These are phyloP conservation scores for Lasiodiplodia citricola DNA, from an alignment of 2,329 filamentous ascomycete species.

Conservation along the genomic window DNA sequence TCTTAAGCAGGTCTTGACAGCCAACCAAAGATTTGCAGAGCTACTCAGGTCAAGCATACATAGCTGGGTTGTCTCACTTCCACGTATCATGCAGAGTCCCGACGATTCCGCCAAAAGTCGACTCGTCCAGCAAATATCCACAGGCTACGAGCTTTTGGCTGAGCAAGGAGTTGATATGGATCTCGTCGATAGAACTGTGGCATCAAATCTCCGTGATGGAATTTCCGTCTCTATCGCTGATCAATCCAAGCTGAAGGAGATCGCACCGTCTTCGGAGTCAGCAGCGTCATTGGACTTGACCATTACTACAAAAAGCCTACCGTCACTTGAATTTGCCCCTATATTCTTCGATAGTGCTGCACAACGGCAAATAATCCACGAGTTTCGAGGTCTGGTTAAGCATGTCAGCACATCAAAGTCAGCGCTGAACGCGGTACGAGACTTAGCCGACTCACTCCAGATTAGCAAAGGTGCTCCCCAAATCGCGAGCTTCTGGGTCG, in stretches of 20 bases:
- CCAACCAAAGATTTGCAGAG: constrained; percentile 67
- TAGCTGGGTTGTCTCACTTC: constrained; percentile 80
- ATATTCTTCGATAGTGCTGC: constrained; percentile 65
- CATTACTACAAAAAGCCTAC: neutral
- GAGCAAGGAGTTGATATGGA: constrained; percentile 68
- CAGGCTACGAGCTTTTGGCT: constrained; percentile 70
- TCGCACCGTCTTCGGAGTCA: neutral
- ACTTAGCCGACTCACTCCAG: constrained; percentile 68
- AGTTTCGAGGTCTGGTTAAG: constrained; percentile 65
- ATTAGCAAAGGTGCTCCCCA: constrained; percentile 63
- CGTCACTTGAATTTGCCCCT: constrained; percentile 58
- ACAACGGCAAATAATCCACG: constrained; percentile 67
- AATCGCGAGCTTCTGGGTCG: constrained; percentile 79
- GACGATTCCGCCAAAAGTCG: constrained; percentile 79
- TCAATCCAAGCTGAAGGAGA: constrained; percentile 17
- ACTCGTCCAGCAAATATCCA: constrained; percentile 76
- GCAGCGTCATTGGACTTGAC: constrained; percentile 1
- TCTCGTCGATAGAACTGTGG: constrained; percentile 70
- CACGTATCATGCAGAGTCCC: constrained; percentile 80
- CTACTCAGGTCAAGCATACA: constrained; percentile 74
- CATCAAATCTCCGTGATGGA: constrained; percentile 75
- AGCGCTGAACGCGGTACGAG: constrained; percentile 60
- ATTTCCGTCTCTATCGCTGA: constrained; percentile 58
- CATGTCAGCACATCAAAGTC: constrained; percentile 57
- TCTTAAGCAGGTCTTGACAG: constrained; percentile 66